Percentiles rank a stretch among this genome's conserved stretches.
Evolutionary conservation across 352 stramenopile genomes (phyloP).

Genomic region (Globisporangium nunn): DNA sequence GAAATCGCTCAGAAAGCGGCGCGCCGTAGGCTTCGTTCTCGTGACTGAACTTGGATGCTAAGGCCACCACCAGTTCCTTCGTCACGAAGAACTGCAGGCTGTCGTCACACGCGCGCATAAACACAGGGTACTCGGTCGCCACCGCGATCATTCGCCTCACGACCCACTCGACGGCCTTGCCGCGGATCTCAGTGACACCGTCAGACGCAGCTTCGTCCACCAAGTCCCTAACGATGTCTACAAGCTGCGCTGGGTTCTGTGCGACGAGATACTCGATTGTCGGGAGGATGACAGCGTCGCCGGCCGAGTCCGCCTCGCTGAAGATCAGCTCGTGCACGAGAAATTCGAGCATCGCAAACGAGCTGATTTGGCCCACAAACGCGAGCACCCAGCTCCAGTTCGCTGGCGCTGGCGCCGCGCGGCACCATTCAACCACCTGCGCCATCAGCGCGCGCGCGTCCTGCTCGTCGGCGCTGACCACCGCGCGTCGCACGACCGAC

Average conservation of each 20-base stretch:
- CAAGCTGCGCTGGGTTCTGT: conserved; percentile 33
- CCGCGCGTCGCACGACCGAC: conserved; percentile 27
- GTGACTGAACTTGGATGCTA: conserved; percentile 19
- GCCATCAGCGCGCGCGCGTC: conserved; percentile 16
- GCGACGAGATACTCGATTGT: conserved; percentile 33
- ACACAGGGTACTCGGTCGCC: conserved; percentile 20
- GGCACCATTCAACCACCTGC: conserved; percentile 47
- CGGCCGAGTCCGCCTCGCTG: not conserved
- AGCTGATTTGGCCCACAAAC: conserved; percentile 36
- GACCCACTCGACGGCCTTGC: conserved; percentile 3
- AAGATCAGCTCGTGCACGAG: conserved; percentile 30
- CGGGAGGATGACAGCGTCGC: conserved; percentile 15
- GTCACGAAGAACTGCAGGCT: conserved; percentile 64
- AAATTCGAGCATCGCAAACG: conserved; percentile 37
- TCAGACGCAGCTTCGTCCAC: conserved; percentile 20
- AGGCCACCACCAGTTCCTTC: conserved; percentile 25
- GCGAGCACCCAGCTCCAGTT: conserved; percentile 51
- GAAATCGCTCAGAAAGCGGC: conserved; percentile 10
- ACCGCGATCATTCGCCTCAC: conserved; percentile 28
- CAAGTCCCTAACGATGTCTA: conserved; percentile 39
- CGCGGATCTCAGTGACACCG: not conserved
- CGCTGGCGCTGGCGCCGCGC: conserved; percentile 14
- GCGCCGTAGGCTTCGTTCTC: conserved; percentile 3
- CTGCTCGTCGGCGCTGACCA: conserved; percentile 25
- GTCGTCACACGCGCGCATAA: conserved; percentile 41